Evolutionary conservation across 352 stramenopile genomes (phyloP).

Genomic region (Phytophthora sp.): DNA sequence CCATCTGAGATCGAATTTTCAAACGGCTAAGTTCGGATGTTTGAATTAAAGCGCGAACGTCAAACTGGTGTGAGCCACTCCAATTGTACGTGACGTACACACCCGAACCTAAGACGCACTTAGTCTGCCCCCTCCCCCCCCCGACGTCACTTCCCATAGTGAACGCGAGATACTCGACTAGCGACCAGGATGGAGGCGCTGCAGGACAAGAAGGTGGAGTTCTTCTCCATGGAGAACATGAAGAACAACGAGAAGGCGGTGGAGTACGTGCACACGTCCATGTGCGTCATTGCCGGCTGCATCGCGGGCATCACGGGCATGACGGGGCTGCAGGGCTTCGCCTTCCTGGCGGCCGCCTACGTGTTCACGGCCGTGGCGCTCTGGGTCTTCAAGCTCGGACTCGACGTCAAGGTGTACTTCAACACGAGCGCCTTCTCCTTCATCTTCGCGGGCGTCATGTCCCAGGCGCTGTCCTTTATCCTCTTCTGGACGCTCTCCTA

Average conservation of each 20-base stretch:
- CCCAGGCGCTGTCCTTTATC: conserved; percentile 85
- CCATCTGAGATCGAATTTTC: conserved; percentile 8
- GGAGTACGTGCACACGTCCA: conserved; percentile 83
- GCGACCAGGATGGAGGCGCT: conserved; percentile 55
- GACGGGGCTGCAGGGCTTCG: conserved; percentile 77
- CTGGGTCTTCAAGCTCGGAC: conserved; percentile 75
- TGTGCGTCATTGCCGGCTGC: conserved; percentile 84
- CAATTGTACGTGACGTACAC: not conserved
- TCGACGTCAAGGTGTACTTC: conserved; percentile 84
- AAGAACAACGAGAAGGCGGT: conserved; percentile 80
- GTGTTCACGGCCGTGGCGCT: conserved; percentile 68
- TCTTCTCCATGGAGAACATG: conserved; percentile 90
- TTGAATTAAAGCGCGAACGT: conserved; percentile 25
- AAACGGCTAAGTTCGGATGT: conserved; percentile 35
- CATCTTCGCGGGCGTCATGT: conserved; percentile 75
- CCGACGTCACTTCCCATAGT: not conserved
- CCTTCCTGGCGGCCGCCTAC: conserved; percentile 71
- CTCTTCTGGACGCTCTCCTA: conserved; percentile 91
- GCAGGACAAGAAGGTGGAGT: conserved; percentile 80
- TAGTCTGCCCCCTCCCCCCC: not conserved
- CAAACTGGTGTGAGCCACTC: not conserved
- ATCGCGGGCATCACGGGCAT: conserved; percentile 84
- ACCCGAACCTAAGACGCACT: not conserved
- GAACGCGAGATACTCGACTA: not conserved
- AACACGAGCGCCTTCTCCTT: conserved; percentile 74